Evolutionary conservation across 805 yeast species (phyloP).

Genomic region (Kuraishia capsulata): DNA sequence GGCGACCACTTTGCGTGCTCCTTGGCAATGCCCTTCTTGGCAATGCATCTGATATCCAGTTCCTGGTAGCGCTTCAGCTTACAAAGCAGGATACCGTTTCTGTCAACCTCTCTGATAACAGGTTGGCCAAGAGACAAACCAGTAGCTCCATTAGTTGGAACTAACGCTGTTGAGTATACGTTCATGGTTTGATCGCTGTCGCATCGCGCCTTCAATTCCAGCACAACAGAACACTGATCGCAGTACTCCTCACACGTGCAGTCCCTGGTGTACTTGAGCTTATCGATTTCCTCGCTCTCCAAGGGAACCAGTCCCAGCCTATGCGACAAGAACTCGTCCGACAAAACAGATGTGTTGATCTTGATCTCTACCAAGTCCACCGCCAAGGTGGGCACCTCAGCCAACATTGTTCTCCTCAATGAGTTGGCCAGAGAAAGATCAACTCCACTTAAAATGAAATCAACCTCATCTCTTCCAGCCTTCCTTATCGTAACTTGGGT

Average conservation of each 20-base stretch:
- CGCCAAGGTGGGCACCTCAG: conserved; percentile 95
- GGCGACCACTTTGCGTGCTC: conserved; percentile 99
- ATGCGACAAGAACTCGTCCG: conserved; percentile 95
- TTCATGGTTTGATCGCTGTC: conserved; percentile 82
- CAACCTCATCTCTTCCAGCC: conserved; percentile 80
- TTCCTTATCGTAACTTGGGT: conserved; percentile 87
- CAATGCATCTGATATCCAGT: conserved; percentile 80
- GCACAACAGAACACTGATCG: conserved; percentile 85
- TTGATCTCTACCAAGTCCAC: conserved; percentile 94
- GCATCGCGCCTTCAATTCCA: conserved; percentile 81
- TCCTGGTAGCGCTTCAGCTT: conserved; percentile 91
- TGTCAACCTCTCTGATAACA: conserved; percentile 65
- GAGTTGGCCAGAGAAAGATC: conserved; percentile 91
- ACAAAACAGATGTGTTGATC: conserved; percentile 85
- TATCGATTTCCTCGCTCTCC: conserved; percentile 74
- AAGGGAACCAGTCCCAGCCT: conserved; percentile 89
- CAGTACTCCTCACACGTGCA: conserved; percentile 98
- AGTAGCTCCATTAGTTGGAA: conserved; percentile 24
- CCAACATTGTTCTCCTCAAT: conserved; percentile 80
- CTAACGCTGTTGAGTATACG: conserved; percentile 78
- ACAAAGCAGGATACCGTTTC: conserved; percentile 84
- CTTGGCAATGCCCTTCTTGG: conserved; percentile 94
- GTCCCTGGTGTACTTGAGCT: conserved; percentile 81
- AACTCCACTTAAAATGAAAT: conserved; percentile 78
- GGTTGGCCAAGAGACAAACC: conserved; percentile 63